phyloP scores from a whole-genome alignment of 2,329 filamentous ascomycete species.

The Lecanicillium sp. region DNA sequence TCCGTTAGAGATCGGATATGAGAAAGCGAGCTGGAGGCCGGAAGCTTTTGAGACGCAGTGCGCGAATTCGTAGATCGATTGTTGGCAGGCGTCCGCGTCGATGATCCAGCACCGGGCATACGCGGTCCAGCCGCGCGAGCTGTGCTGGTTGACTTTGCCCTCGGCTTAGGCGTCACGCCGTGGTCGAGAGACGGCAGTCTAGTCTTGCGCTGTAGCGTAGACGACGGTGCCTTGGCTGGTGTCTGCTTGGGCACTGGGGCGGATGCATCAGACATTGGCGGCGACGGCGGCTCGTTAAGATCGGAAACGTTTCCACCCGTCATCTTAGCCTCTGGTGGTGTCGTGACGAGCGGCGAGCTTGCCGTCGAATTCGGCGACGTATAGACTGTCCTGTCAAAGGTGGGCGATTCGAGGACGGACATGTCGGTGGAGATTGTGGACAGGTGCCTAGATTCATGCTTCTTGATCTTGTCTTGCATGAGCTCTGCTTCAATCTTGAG shows the following conservation, averaged over 20 bases:
- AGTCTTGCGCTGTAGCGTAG: conserved; percentile 31
- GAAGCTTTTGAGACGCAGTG: conserved; percentile 39
- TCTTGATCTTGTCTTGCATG: conserved; percentile 84
- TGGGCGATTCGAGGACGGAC: conserved; percentile 59
- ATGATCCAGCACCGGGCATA: conserved; percentile 32
- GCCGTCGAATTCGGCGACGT: conserved; percentile 75
- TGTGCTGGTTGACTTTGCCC: conserved; percentile 33
- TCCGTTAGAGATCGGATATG: conserved; percentile 91
- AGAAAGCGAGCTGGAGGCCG: conserved; percentile 64
- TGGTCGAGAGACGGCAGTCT: conserved; percentile 47
- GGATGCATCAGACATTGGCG: conserved; percentile 84
- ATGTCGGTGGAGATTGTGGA: conserved; percentile 53
- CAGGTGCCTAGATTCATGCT: conserved; percentile 51
- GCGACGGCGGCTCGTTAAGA: conserved; percentile 79
- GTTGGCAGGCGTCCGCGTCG: conserved; percentile 37
- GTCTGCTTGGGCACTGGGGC: conserved; percentile 44
- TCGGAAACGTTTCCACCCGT: conserved; percentile 53
- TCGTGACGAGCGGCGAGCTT: conserved; percentile 83
- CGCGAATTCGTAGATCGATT: conserved; percentile 45
- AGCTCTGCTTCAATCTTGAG: conserved; percentile 94
- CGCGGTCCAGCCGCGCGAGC: conserved; percentile 9
- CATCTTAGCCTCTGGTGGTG: conserved; percentile 64
- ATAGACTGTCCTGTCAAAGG: conserved; percentile 63
- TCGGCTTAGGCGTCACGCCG: conserved; percentile 49
- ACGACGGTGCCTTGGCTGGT: conserved; percentile 29